Evolutionary conservation across 2,329 filamentous ascomycete species (phyloP).

Genomic region (Fusarium mangiferae): DNA sequence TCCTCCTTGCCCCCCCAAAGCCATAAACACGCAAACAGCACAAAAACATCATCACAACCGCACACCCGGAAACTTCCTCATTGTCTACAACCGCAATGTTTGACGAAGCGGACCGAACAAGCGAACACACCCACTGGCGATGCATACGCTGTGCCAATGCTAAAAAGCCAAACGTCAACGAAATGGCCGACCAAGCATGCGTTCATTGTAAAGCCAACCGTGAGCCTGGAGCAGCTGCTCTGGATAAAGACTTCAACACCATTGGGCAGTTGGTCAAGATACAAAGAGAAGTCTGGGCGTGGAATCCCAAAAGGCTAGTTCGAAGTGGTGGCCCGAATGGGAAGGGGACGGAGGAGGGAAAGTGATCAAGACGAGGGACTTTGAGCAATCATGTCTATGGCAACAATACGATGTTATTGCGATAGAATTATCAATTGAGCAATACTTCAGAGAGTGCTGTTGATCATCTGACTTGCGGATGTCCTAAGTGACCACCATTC

Average conservation of each 20-base stretch:
- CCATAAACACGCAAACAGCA: neutral
- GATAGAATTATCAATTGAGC: fast-evolving
- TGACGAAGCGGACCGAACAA: fast-evolving
- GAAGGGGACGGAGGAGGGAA: neutral
- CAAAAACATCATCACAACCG: too few species aligned
- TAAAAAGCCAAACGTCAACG: neutral
- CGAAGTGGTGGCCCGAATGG: neutral
- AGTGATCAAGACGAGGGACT: neutral
- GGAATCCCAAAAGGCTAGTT: neutral
- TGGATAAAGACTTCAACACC: fast-evolving
- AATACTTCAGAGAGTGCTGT: fast-evolving
- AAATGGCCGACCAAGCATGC: neutral
- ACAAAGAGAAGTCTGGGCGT: neutral
- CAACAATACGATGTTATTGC: fast-evolving
- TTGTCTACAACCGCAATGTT: neutral
- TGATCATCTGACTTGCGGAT: neutral
- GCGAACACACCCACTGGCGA: neutral
- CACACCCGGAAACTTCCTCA: too few species aligned
- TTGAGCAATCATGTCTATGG: fast-evolving
- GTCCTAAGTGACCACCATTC: neutral
- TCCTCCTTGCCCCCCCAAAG: fast-evolving
- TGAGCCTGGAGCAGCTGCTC: neutral
- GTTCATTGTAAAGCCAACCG: neutral
- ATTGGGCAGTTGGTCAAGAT: neutral
- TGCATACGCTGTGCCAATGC: neutral